Evolutionary conservation across 225 moss, liverwort and hornwort genomes (phyloP), one percentile per base, ranked within the genome.

Genomic region (Ulota crispa): DNA sequence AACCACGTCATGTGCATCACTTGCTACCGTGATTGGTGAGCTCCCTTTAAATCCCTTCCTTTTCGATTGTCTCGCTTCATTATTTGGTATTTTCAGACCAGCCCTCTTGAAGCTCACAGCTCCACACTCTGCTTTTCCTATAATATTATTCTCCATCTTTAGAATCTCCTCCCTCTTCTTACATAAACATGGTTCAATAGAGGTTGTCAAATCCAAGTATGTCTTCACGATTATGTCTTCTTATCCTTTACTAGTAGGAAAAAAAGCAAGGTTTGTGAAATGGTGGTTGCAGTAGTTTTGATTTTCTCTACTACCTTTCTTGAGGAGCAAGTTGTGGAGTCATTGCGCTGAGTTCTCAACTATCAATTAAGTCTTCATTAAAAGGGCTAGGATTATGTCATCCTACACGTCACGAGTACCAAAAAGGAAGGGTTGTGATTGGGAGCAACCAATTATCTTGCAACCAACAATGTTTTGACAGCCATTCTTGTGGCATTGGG

Each of bases 1-100:
- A 96, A 92, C 63, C 96, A 96, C 86, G 92, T 93, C 32, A 94
- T 96, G 96, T 96, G 96, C 87, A 92, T 96, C 55, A 94, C 91
- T 72, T 96, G 96, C 42, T 96, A 94, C 81, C 90, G 96, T 64
- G 96, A 96, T 68, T 96, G 96, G 96, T 96, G 81, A 56, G 92
- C 59, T 70, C 50, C 50, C 21, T 43, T n/a, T 27, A 12, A 43
- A 43, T 3, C 0, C 43, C 23, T 37, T n/a, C 23, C 27, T 8
- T 10, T 64, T 43, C 67, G 34, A 81, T 37, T 13, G 54, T 41
- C 68, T 43, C 16, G 39, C 14, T 66, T 28, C 28, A 15, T 80
- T 16, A 2, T 15, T 34, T 8, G 31, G 20, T 27, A n/a, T 31
- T 31, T 18, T 27, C 63, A 63, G 30, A 63, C 18, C 31, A 31